phyloP scores from a whole-genome alignment of 2,329 filamentous ascomycete species.

The Aspergillus vadensis region DNA sequence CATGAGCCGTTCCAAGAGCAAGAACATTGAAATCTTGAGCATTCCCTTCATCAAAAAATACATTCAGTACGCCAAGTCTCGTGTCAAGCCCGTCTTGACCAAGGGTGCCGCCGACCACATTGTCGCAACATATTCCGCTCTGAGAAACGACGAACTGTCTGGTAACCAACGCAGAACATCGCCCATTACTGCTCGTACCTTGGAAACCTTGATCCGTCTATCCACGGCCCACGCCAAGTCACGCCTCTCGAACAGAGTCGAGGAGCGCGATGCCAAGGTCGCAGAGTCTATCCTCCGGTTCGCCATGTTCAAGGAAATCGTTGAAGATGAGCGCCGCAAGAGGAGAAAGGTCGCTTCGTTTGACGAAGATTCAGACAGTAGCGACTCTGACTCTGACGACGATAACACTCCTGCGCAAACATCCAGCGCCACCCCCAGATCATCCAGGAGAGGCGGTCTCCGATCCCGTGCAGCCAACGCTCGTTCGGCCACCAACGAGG shows the following conservation, averaged over 20 bases:
- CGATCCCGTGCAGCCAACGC: constrained; percentile 40
- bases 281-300: constrained; percentile 91
- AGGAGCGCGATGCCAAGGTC: constrained; percentile 82
- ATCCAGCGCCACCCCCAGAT: constrained; percentile 35
- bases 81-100: constrained; percentile 86
- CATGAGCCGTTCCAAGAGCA: constrained; percentile 70
- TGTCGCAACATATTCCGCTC: constrained; percentile 82
- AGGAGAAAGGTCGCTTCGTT: constrained; percentile 74
- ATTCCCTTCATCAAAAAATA: constrained; percentile 99
- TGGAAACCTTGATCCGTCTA: constrained; percentile 97
- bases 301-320: constrained; percentile 94
- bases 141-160: constrained; percentile 94
- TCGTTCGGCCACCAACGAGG: constrained; percentile 41
- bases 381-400: constrained; percentile 42
- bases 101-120: constrained; percentile 92
- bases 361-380: constrained; percentile 59
- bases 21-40: constrained; percentile 83
- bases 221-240: constrained; percentile 95
- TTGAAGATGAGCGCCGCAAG: constrained; percentile 75
- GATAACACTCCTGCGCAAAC: constrained; percentile 27
- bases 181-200: constrained; percentile 92
- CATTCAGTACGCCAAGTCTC: constrained; percentile 93
- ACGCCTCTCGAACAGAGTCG: constrained; percentile 81
- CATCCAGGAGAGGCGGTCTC: constrained; percentile 35
- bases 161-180: constrained; percentile 91